Conservation (phyloP, 179 eudicot species). For the Camellia oleifera region DNA sequence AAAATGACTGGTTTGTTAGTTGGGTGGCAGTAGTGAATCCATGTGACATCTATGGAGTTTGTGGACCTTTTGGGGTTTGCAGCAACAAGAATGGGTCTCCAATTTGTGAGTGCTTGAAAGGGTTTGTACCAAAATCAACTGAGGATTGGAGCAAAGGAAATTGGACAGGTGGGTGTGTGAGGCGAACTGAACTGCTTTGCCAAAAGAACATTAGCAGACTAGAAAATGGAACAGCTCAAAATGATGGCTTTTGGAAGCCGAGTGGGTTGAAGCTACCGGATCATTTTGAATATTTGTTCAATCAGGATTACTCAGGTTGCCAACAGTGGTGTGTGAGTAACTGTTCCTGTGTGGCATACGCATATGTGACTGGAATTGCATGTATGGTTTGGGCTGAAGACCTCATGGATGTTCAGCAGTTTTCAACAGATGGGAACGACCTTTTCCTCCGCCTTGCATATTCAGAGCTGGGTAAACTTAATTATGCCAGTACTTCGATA, state of each 20-base stretch:
- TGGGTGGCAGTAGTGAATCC: background rate
- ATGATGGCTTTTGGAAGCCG: slow-evolving; percentile 24
- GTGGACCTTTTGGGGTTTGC: background rate
- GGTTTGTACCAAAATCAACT: slow-evolving; percentile 12
- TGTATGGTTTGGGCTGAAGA: slow-evolving; percentile 38
- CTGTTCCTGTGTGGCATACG: slow-evolving; percentile 39
- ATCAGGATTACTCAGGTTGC: slow-evolving; percentile 17
- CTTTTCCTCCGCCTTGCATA: slow-evolving; percentile 29
- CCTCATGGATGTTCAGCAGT: slow-evolving; percentile 26
- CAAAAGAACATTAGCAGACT: slow-evolving; percentile 14
- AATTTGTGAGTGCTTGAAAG: too few species aligned
- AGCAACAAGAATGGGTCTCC: slow-evolving; percentile 15
- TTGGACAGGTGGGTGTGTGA: slow-evolving; percentile 27
- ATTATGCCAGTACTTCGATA: background rate
- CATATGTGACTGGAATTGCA: slow-evolving; percentile 20
- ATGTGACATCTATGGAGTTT: background rate
- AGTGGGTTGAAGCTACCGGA: slow-evolving; percentile 33
- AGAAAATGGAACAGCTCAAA: background rate
- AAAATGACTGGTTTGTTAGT: background rate
- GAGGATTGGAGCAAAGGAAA: slow-evolving; percentile 29
- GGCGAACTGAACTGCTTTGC: slow-evolving; percentile 22
- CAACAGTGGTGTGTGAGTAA: slow-evolving; percentile 27
- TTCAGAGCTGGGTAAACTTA: slow-evolving; percentile 25
- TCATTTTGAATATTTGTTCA: slow-evolving; percentile 7
- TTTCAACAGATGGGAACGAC: slow-evolving; percentile 22